Evolutionary conservation across 257 asterid species (phyloP), one percentile per base, ranked within the genome.

Genomic region (Galeopsis tetrahit): DNA sequence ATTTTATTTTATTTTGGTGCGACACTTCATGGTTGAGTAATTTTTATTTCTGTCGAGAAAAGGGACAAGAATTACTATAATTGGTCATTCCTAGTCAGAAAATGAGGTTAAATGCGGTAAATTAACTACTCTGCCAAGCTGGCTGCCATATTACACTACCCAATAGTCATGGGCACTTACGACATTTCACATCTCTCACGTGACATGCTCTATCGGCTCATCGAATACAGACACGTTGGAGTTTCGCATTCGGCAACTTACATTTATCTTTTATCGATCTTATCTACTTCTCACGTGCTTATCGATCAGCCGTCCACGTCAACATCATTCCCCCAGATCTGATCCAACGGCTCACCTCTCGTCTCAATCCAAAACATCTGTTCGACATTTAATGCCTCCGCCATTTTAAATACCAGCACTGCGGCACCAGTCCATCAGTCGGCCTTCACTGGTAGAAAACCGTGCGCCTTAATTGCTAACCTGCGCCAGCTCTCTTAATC

Each of bases 221-320:
- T 74, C 11, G 36, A 2, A 11, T 1, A 4, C 69, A 28, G 57
- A 58, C 79, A 75, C 79, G 79, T 68, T 38, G 63, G 21, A 57
- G 38, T 34, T 58, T 28, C 36, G 34, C 74, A 58, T 75, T 57
- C 56, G 58, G 75, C 32, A 51, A 57, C 63, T 58, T 2, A 40
- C 32, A 33, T 39, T 63, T 38, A 33, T 39, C 66, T 38, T 75
- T 67, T 76, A 15, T 69, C 84, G 87, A 78, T 84, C 93, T 87
- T 87, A 89, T 90, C 96, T 55, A 71, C 73, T 72, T 58, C 69
- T 70, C 43, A 77, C 88, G 84, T 72, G 84, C 72, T 71, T 67
- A 35, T 63, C 79, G 59, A 78, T 86, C 87, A 34, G 11, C 79
- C 91, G 71, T 82, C 72, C 82, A 85, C 75, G 78, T 82, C 82